Base-by-base conservation (phyloP, 768 basidiomycete species). In the Hebeloma cylindrosporum region DNA sequence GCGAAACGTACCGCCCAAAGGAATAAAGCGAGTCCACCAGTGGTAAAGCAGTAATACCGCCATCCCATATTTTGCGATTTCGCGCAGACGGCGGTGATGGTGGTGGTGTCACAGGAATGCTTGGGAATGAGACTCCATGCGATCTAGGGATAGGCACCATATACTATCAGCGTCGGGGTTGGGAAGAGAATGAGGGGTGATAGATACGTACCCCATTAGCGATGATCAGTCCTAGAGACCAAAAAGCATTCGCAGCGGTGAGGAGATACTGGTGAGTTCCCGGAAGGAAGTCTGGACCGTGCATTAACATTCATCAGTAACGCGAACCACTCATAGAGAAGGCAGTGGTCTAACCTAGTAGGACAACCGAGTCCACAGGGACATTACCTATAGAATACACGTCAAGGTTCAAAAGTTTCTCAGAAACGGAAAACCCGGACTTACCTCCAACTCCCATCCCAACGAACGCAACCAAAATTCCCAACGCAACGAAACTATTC, bases 351-450 rank as follows among this genome's bases (percentile, higher is more conserved):
- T n/a, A n/a, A n/a, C n/a, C n/a, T 7, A 85, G 70, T 62, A 85
- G 85, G n/a, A 85, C 72, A 0, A 83, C 79, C 27, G 77, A 78
- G 51, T 85, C 83, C 0, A 85, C 83, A 0, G 82, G 81, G n/a
- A 85, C 20, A 22, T 54, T 57, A n/a, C n/a, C n/a, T n/a, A n/a
- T n/a, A n/a, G n/a, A n/a, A n/a, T n/a, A n/a, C n/a, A n/a, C n/a
- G n/a, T n/a, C n/a, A n/a, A n/a, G n/a, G n/a, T n/a, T n/a, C n/a
- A n/a, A n/a, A n/a, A n/a, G n/a, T n/a, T n/a, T n/a, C n/a, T n/a
- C n/a, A n/a, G n/a, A n/a, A n/a, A n/a, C n/a, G n/a, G n/a, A n/a
- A n/a, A n/a, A n/a, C n/a, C n/a, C n/a, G n/a, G n/a, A n/a, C n/a
- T n/a, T n/a, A n/a, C 83, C 82, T 3, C 81, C 82, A 0, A 82